Conservation (phyloP, 805 yeast genomes). For the Yamadazyma philogaea region DNA sequence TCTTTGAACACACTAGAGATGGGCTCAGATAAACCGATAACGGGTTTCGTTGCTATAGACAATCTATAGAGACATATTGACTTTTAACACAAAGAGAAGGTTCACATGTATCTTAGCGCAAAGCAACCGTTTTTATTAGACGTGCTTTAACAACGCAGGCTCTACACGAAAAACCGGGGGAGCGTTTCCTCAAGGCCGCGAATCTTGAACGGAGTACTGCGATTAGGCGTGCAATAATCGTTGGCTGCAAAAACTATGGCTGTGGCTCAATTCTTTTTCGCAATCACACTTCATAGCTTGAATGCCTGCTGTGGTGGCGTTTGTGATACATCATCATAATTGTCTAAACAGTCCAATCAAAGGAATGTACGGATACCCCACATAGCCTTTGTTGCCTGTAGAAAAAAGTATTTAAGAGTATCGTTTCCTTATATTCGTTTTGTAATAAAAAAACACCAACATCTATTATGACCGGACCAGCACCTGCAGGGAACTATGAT, state of each 20-base stretch:
- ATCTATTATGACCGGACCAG: constrained; percentile 1
- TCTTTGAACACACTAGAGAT: too few species aligned
- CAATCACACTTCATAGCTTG: background rate
- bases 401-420: background rate
- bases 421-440: background rate
- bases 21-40: too few species aligned
- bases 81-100: too few species aligned
- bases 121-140: too few species aligned
- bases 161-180: too few species aligned
- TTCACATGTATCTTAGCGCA: too few species aligned
- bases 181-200: background rate
- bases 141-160: too few species aligned
- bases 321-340: too few species aligned
- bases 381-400: background rate
- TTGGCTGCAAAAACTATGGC: constrained; percentile 5
- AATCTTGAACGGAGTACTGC: background rate
- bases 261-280: constrained; percentile 2
- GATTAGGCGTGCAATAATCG: background rate
- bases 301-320: constrained; percentile 8
- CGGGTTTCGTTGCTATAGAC: too few species aligned
- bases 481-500: constrained; percentile 34
- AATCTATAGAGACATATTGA: too few species aligned
- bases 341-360: background rate
- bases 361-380: too few species aligned
- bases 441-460: too few species aligned